These are phyloP conservation scores for Anthracocystis setariae DNA, from an alignment of 1,284 basidiomycete genomes.

Conservation along the genomic window DNA sequence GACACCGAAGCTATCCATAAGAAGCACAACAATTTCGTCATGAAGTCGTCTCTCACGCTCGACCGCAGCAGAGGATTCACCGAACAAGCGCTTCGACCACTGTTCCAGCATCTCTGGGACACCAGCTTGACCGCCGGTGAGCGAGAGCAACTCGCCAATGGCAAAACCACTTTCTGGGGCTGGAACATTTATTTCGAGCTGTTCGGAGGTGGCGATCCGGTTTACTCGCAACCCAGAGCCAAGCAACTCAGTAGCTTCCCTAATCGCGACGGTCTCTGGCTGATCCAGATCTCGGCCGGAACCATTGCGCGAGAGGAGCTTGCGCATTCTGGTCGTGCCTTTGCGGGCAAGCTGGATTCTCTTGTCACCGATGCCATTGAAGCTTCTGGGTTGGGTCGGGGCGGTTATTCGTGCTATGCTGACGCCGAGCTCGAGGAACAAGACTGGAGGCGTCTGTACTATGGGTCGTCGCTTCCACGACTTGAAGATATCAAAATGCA, in stretches of 20 bases:
- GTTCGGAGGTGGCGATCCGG: conserved; percentile 49
- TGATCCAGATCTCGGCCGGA: conserved; percentile 56
- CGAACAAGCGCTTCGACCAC: conserved; percentile 10
- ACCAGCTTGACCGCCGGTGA: conserved; percentile 20
- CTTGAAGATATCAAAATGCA: conserved; percentile 49
- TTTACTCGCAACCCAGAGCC: conserved; percentile 19
- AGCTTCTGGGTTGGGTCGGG: conserved; percentile 20
- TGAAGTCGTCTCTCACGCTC: conserved; percentile 53
- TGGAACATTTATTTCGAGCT: conserved; percentile 65
- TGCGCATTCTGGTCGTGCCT: conserved; percentile 23
- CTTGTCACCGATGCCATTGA: conserved; percentile 32
- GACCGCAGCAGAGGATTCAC: conserved; percentile 28
- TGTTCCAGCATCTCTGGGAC: conserved; percentile 49
- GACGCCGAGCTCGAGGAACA: conserved; percentile 45
- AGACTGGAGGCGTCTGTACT: conserved; percentile 54
- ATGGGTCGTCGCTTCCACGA: conserved; percentile 38
- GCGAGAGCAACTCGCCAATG: conserved; percentile 23
- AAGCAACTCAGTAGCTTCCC: conserved; percentile 44
- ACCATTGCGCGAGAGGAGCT: conserved; percentile 26
- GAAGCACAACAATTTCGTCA: conserved; percentile 60
- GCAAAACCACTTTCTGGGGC: conserved; percentile 31
- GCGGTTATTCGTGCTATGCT: conserved; percentile 56
- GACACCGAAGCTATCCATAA: conserved; percentile 52
- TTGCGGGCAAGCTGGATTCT: conserved; percentile 35
- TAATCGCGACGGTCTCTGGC: conserved; percentile 59